These are phyloP conservation scores for Leishmania mexicana DNA, from an alignment of 208 protist genomes.

Conservation along the genomic window DNA sequence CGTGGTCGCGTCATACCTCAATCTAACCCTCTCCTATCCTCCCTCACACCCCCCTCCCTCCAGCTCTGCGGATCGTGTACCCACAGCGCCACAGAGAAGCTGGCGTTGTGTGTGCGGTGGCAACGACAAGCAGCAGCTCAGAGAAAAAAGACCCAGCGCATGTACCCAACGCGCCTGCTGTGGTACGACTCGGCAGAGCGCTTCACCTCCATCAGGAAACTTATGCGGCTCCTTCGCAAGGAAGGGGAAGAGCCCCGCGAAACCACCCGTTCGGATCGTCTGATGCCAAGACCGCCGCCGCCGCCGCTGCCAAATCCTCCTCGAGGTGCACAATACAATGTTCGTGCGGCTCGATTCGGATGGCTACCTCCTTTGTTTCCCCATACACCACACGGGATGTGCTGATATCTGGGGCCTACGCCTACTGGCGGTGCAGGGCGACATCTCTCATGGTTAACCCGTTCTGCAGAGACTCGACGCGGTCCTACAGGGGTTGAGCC, in stretches of 20 bases:
- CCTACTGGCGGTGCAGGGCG: conserved; percentile 16
- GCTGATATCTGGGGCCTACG: conserved; percentile 13
- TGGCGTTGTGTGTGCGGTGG: conserved; percentile 6
- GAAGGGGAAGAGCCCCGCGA: background rate
- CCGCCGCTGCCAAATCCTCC: conserved; percentile 11
- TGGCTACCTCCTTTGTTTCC: conserved; percentile 12
- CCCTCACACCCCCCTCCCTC: background rate
- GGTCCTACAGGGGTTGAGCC: conserved; percentile 7
- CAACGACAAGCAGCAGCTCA: conserved; percentile 12
- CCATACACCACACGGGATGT: conserved; percentile 9
- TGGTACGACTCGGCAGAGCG: conserved; percentile 21
- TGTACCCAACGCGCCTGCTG: conserved; percentile 6
- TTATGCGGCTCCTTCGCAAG: conserved; percentile 8
- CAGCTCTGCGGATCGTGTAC: background rate
- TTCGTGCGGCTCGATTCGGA: conserved; percentile 12
- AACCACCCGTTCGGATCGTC: background rate
- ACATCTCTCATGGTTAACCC: conserved; percentile 15
- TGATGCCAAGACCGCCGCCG: background rate
- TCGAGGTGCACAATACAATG: conserved; percentile 12
- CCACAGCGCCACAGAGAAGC: conserved; percentile 6
- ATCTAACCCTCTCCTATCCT: background rate
- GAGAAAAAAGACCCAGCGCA: conserved; percentile 19
- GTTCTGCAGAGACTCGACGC: conserved; percentile 19
- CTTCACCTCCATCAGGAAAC: conserved; percentile 26
- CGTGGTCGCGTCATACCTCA: background rate